Percentiles rank a stretch among this genome's conserved stretches.
These are phyloP conservation scores for Babesia caballi DNA, from an alignment of 169 alveolate species.

Conservation along the genomic window DNA sequence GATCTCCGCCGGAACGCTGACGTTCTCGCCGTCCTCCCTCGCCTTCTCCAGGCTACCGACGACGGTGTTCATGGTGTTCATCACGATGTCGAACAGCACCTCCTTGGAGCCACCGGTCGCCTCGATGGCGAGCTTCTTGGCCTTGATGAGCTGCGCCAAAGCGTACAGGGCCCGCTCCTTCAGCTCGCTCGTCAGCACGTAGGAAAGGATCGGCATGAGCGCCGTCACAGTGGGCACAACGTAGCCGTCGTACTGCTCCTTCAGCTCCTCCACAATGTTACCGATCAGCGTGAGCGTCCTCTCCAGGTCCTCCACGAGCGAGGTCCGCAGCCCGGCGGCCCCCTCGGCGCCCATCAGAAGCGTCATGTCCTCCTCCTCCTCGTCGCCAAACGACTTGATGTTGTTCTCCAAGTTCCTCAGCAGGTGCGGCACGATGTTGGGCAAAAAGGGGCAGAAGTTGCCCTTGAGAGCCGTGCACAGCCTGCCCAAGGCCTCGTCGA, in stretches of 20 bases:
- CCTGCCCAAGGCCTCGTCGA: slow-evolving; percentile 84
- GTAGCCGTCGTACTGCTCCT: slow-evolving; percentile 72
- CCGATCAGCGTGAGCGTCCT: slow-evolving; percentile 64
- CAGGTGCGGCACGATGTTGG: slow-evolving; percentile 81
- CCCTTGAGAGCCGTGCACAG: slow-evolving; percentile 83
- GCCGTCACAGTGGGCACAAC: slow-evolving; percentile 75
- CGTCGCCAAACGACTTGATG: slow-evolving; percentile 23
- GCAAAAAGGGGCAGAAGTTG: slow-evolving; percentile 83
- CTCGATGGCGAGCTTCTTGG: slow-evolving; percentile 68
- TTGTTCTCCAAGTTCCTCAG: slow-evolving; percentile 37
- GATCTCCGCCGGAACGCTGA: slow-evolving; percentile 59
- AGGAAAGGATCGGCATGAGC: slow-evolving; percentile 71
- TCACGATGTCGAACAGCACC: slow-evolving; percentile 67
- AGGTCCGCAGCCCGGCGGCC: slow-evolving; percentile 72
- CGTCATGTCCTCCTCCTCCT: slow-evolving; percentile 70
- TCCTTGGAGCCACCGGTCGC: slow-evolving; percentile 65
- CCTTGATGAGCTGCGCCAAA: slow-evolving; percentile 80
- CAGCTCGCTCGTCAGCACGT: slow-evolving; percentile 77
- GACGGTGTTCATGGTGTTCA: slow-evolving; percentile 52
- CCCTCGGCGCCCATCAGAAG: slow-evolving; percentile 73
- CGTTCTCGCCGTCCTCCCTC: slow-evolving; percentile 60
- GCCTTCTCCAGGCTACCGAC: slow-evolving; percentile 55
- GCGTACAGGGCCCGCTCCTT: slow-evolving; percentile 78
- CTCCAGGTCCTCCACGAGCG: slow-evolving; percentile 74
- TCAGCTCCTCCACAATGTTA: slow-evolving; percentile 71